Percentiles rank a stretch among this genome's conserved stretches.
Evolutionary conservation across 805 yeast species (phyloP).

Genomic region (Hemisphaericaspora nanyangensis): DNA sequence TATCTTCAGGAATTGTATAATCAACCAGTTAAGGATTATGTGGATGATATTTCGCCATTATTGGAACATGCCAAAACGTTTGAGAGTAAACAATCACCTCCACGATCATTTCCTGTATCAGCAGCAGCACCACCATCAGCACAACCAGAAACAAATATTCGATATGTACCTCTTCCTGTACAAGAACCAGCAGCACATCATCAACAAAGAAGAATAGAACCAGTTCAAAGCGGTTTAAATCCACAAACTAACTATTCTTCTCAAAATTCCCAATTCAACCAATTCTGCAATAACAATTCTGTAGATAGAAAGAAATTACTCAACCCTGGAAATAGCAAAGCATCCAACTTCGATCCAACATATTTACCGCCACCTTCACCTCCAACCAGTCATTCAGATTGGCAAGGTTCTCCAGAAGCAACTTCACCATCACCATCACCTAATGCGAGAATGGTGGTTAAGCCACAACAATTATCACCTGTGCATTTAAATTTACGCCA

Average conservation of each 20-base stretch:
- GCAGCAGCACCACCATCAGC: neutral
- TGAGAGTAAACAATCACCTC: neutral
- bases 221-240: too few species aligned
- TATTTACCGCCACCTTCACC: slow-evolving; percentile 17
- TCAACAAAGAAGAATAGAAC: neutral
- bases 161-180: slow-evolving; percentile 40
- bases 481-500: slow-evolving; percentile 18
- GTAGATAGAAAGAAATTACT: slow-evolving; percentile 6
- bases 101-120: neutral
- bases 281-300: too few species aligned
- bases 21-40: slow-evolving; percentile 13
- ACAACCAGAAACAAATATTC: slow-evolving; percentile 6
- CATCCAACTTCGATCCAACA: slow-evolving; percentile 4
- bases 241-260: too few species aligned
- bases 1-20: slow-evolving; percentile 33
- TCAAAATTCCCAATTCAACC: too few species aligned
- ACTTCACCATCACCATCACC: slow-evolving; percentile 31
- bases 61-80: slow-evolving; percentile 8
- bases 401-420: slow-evolving; percentile 37
- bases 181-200: slow-evolving; percentile 26
- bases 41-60: slow-evolving; percentile 35
- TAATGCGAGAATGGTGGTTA: too few species aligned
- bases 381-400: slow-evolving; percentile 34
- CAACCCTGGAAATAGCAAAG: slow-evolving; percentile 1
- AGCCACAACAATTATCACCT: slow-evolving; percentile 24